Evolutionary conservation across 75 land plant species (phyloP), one percentile per base, ranked within the genome.

Genomic region (Cunninghamia lanceolata): DNA sequence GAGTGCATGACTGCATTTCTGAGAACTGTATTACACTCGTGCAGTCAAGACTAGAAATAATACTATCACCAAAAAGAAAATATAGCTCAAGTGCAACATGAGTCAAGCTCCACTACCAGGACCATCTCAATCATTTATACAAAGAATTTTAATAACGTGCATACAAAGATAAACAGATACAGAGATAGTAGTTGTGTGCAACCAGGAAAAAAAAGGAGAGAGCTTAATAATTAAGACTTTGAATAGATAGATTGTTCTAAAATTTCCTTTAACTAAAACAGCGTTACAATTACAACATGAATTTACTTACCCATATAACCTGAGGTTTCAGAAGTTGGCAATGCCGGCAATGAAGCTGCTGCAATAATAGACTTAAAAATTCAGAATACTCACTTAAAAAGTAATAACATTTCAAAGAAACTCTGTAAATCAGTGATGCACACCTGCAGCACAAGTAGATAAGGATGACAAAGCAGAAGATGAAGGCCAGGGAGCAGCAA

Each of bases 401-500:
- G 6, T 85, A 78, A 17, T 73, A 76, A 77, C 25, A 84, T n/a
- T 42, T 32, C 39, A 42, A 21, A 40, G 16, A 70, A 85, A 21
- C 13, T 82, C 81, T 73, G 28, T 45, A 39, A 43, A 85, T 38
- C 39, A 87, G 34, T 28, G n/a, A 36, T 14, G 88, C 85, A 88
- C 85, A 93, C 96, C 95, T 36, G 95, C 90, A 43, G 95, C 97
- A 91, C 97, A 95, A 66, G 94, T 89, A 68, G 97, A 89, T 25
- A 95, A 88, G 6, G 93, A 93, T 82, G 96, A 85, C 84, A 89
- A 54, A 68, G 96, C 88, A 50, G 95, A 90, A 13, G 95, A 93
- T 30, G 91, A 90, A 43, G 95, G 94, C 99, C 99, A 98, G 66
- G 98, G 99, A 79, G 99, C 99, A 88, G 92, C 99, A 87, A 96